Conservation (phyloP, 2,329 filamentous ascomycete genomes). For the Mariannaea sp. region DNA sequence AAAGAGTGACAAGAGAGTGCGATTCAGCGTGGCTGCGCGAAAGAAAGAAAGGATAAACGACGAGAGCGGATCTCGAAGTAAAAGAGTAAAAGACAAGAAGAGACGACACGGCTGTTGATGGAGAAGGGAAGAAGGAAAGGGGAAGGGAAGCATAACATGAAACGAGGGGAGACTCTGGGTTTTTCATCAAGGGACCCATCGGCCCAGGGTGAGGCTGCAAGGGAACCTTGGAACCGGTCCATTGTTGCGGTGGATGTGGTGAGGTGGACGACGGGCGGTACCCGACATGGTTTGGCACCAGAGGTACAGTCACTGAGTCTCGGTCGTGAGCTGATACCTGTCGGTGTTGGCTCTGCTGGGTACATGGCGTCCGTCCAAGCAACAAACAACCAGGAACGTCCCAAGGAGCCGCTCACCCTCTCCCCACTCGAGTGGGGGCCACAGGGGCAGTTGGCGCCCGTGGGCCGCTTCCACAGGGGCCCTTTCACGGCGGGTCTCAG, state of each 20-base stretch:
- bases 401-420: background rate
- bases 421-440: background rate
- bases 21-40: slow-evolving; percentile 39
- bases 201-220: slow-evolving; percentile 8
- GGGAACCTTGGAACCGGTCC: slow-evolving; percentile 5
- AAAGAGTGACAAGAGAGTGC: slow-evolving; percentile 44
- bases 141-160: slow-evolving; percentile 20
- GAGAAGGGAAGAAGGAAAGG: slow-evolving; percentile 24
- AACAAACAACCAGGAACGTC: background rate
- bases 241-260: slow-evolving; percentile 12
- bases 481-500: slow-evolving; percentile 20
- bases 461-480: background rate
- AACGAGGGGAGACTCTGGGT: slow-evolving; percentile 29
- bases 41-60: slow-evolving; percentile 39
- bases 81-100: slow-evolving; percentile 27
- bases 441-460: slow-evolving; percentile 19
- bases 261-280: slow-evolving; percentile 10
- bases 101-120: slow-evolving; percentile 28
- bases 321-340: background rate
- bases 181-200: slow-evolving; percentile 30
- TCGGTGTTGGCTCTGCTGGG: background rate
- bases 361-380: background rate
- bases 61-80: slow-evolving; percentile 31
- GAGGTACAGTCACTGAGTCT: background rate
- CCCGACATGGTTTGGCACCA: background rate